Percentiles rank a stretch among this genome's conserved stretches.
Conservation (phyloP, 2,329 filamentous ascomycete genomes). For the Beauveria brongniartii region DNA sequence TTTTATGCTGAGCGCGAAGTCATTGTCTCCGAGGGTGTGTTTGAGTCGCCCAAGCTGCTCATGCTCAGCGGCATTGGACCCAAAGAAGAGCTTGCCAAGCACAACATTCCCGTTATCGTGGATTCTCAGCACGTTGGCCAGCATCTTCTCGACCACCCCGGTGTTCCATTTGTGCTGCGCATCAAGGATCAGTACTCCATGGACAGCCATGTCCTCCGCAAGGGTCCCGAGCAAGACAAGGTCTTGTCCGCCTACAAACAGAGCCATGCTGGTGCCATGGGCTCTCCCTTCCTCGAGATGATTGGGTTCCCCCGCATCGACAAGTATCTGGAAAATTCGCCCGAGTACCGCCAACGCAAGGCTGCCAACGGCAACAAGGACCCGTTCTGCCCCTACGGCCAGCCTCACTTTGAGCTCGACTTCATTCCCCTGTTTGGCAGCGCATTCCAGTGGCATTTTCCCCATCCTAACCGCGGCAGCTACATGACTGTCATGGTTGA, state of each 20-base stretch:
- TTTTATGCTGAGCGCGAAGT: conserved; percentile 42
- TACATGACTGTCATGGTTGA: conserved; percentile 50
- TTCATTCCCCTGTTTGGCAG: conserved; percentile 50
- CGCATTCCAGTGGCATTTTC: conserved; percentile 41
- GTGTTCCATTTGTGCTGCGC: conserved; percentile 31
- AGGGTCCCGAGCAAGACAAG: conserved; percentile 25
- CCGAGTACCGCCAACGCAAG: conserved; percentile 37
- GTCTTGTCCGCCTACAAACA: conserved; percentile 28
- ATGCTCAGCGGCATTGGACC: conserved; percentile 59
- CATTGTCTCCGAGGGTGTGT: conserved; percentile 44
- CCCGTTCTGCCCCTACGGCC: conserved; percentile 46
- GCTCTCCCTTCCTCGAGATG: conserved; percentile 38
- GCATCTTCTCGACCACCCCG: conserved; percentile 56
- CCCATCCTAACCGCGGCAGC: conserved; percentile 32
- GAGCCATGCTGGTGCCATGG: conserved; percentile 30
- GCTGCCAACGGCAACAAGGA: conserved; percentile 36
- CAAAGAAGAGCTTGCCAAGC: conserved; percentile 38
- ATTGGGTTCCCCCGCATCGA: conserved; percentile 52
- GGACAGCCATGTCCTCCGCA: conserved; percentile 32
- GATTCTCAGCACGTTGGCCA: conserved; percentile 55
- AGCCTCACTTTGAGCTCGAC: conserved; percentile 55
- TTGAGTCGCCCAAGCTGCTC: conserved; percentile 57
- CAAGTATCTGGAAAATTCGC: conserved; percentile 38
- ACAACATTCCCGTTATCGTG: conserved; percentile 44
- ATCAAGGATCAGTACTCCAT: conserved; percentile 23